phyloP scores from a whole-genome alignment of 2,329 filamentous ascomycete species.

The Colletotrichum viniferum region DNA sequence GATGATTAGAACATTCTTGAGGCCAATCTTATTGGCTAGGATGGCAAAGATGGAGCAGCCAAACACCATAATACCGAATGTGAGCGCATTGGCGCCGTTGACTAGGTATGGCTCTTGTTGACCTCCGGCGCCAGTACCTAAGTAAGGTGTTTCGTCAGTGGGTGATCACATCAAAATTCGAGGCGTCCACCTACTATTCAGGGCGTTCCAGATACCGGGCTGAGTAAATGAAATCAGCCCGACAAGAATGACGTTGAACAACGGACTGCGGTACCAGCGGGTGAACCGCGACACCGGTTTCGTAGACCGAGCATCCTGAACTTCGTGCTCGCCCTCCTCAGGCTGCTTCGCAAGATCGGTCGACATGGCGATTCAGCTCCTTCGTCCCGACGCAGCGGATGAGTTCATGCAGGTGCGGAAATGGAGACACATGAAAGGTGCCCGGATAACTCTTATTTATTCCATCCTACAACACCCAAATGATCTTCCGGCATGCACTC shows the following conservation, averaged over 20 bases:
- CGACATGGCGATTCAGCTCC: neutral
- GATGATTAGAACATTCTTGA: conserved; percentile 42
- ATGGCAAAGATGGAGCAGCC: conserved; percentile 43
- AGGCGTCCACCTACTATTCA: conserved; percentile 37
- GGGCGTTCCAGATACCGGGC: conserved; percentile 51
- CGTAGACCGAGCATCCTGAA: neutral
- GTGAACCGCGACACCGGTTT: conserved; percentile 34
- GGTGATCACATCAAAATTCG: fast-evolving
- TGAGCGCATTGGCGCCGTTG: conserved; percentile 72
- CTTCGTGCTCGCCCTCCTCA: conserved; percentile 1
- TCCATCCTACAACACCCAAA: neutral
- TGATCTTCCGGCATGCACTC: neutral
- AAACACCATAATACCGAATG: conserved; percentile 61
- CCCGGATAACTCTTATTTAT: neutral
- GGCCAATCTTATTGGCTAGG: conserved; percentile 39
- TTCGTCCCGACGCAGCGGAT: neutral
- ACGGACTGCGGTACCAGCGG: conserved; percentile 45
- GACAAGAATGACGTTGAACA: conserved; percentile 51
- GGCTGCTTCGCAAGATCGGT: conserved; percentile 6
- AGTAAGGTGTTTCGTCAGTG: fast-evolving
- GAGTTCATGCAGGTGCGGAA: conserved; percentile 8
- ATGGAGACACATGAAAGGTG: neutral
- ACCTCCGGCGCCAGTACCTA: conserved; percentile 64
- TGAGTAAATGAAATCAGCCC: conserved; percentile 49
- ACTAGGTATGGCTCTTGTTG: conserved; percentile 68